Base-by-base conservation (phyloP, 2,329 filamentous ascomycete species). In the Colletotrichum sp. region DNA sequence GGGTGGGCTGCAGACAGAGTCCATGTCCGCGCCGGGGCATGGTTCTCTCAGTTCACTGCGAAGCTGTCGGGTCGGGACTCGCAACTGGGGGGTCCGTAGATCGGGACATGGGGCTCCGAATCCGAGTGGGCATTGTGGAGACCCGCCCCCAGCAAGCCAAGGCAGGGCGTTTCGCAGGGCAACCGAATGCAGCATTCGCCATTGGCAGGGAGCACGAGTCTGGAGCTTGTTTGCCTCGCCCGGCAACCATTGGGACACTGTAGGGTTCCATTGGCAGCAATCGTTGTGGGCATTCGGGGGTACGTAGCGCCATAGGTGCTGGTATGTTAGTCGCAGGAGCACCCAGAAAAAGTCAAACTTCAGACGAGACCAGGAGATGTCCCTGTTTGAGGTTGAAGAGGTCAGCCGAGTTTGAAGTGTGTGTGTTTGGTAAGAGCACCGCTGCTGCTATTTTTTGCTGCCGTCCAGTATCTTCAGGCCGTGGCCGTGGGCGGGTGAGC, bases 151-250 rank as follows among this genome's bases (percentile, higher is more conserved):
- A 49, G 63, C 70, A 68, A 62, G 70, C 70, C 73, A 76, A 75
- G 74, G 69, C 57, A 76, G 32, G 74, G 65, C 59, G 71, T 76
- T 76, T 74, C 64, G 65, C 70, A 69, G 57, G 70, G 71, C 70
- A 76, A 76, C 74, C 71, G 70, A 64, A 76, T 74, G 55, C 74
- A 74, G 57, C 26, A 64, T 64, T 68, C 21, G 36, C 30, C 26
- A 64, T 64, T 68, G 34, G 36, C 30, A 49, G 64, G 44, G 57
- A 39, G 39, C 26, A 8, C 52, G 44, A 59, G 26, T 65, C 69
- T 64, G 32, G 63, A 72, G 63, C 69, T 72, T 68, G 72, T 72
- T 72, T 68, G 63, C 21, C 28, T 21, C 16, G 44, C 44, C 44
- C 44, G 44, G 44, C 44, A 52, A n/a, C 59, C 34, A 36, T 24